Percentiles rank a stretch among this genome's conserved stretches.
Conservation (phyloP, 768 basidiomycete genomes). For the Russula dissimulans region DNA sequence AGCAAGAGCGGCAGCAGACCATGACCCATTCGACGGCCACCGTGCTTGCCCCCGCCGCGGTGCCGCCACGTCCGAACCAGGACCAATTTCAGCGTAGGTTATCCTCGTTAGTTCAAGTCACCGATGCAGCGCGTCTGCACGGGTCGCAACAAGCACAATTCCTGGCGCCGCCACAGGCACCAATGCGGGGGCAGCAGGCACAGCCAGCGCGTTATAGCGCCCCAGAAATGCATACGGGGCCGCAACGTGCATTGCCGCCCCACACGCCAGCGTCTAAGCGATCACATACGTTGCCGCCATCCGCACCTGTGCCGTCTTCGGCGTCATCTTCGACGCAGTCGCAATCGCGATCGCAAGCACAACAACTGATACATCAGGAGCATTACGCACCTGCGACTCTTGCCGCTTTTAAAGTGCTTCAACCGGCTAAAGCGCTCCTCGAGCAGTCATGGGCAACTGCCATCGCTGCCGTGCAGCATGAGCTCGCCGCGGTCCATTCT, state of each 20-base stretch:
- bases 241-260: not conserved
- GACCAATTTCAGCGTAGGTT: not conserved
- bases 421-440: constrained; percentile 12
- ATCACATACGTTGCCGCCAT: not conserved
- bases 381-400: not conserved
- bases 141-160: not conserved
- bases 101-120: not conserved
- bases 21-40: constrained; percentile 5
- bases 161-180: not conserved
- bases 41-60: not conserved
- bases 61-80: not conserved
- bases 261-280: not conserved
- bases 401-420: constrained; percentile 14
- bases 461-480: constrained; percentile 3
- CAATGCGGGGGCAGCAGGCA: not conserved
- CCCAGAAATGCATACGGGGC: not conserved
- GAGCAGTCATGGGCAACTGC: constrained; percentile 15
- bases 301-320: not conserved
- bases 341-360: not conserved
- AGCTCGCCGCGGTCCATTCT: not conserved
- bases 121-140: not conserved
- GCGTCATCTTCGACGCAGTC: not conserved
- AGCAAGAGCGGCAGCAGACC: not conserved
- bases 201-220: not conserved
- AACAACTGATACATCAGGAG: not conserved